Percentiles rank a stretch among this genome's conserved stretches.
These are phyloP conservation scores for Mercurialis annua DNA, from an alignment of 345 rosid genomes.

Conservation along the genomic window DNA sequence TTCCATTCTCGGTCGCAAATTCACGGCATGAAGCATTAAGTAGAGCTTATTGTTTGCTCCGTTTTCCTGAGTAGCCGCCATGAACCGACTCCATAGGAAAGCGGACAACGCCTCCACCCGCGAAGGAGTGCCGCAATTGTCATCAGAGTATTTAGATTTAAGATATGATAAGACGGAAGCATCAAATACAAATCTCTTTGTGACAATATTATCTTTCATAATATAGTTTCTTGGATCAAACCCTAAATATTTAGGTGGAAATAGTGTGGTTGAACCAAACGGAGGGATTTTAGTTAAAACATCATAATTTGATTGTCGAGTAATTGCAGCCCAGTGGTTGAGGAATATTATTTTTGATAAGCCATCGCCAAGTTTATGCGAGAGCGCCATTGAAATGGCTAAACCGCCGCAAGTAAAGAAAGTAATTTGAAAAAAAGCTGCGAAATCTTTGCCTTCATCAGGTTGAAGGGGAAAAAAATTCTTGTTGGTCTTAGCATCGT, in stretches of 20 bases:
- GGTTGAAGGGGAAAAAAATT: conserved; percentile 4
- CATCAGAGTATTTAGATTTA: conserved; percentile 21
- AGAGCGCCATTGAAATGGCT: conserved; percentile 2
- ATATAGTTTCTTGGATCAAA: conserved; percentile 18
- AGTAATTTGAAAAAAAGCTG: conserved; percentile 2
- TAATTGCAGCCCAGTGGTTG: background rate
- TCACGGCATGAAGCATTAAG: conserved; percentile 9
- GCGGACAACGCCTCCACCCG: background rate
- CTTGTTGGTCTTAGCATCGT: background rate
- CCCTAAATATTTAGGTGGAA: conserved; percentile 38
- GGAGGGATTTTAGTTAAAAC: too few relatives aligned
- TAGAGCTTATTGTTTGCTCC: background rate
- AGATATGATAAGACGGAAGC: conserved; percentile 27
- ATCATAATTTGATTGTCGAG: background rate
- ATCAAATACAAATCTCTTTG: conserved; percentile 39
- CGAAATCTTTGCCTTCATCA: background rate
- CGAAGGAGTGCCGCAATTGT: background rate
- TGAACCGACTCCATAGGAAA: conserved; percentile 4
- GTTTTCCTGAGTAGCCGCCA: background rate
- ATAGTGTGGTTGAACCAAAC: conserved; percentile 31
- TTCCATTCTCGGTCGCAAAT: conserved; percentile 4
- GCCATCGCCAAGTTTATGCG: conserved; percentile 9
- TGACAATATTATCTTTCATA: conserved; percentile 30
- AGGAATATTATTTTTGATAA: background rate
- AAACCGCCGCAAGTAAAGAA: background rate